These are phyloP conservation scores for Fusarium stilboides DNA, from an alignment of 2,329 filamentous ascomycete genomes.

Conservation along the genomic window DNA sequence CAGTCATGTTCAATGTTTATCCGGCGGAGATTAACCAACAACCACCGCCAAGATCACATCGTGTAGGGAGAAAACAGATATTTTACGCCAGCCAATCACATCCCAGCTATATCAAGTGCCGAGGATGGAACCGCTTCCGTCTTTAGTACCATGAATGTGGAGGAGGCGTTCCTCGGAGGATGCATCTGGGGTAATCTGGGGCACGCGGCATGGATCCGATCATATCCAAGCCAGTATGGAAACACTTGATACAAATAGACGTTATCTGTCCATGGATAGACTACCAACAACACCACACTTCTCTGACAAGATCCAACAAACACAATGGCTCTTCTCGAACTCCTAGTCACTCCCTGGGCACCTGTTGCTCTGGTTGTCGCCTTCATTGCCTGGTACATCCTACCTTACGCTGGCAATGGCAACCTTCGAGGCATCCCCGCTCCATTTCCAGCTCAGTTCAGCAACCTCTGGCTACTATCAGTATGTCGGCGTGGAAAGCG, in stretches of 20 bases:
- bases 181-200: conserved; percentile 26
- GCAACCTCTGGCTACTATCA: conserved; percentile 84
- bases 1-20: no score
- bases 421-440: conserved; percentile 71
- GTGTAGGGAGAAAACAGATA: accelerated
- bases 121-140: not conserved
- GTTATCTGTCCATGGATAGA: not conserved
- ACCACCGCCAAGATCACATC: not conserved
- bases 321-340: conserved; percentile 41
- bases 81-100: accelerated
- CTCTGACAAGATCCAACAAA: no score
- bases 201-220: not conserved
- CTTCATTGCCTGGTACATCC: conserved; percentile 37
- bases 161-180: conserved; percentile 26
- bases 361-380: conserved; percentile 23
- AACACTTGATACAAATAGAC: conserved; percentile 16
- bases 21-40: not conserved
- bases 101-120: not conserved
- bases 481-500: conserved; percentile 76
- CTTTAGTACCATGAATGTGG: not conserved
- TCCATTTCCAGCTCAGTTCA: conserved; percentile 76
- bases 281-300: accelerated
- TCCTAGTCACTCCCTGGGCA: conserved; percentile 42
- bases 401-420: conserved; percentile 65
- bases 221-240: not conserved